Evolutionary conservation across 129 eudicot genomes (phyloP).

Genomic region (Pittosporum tobira): DNA sequence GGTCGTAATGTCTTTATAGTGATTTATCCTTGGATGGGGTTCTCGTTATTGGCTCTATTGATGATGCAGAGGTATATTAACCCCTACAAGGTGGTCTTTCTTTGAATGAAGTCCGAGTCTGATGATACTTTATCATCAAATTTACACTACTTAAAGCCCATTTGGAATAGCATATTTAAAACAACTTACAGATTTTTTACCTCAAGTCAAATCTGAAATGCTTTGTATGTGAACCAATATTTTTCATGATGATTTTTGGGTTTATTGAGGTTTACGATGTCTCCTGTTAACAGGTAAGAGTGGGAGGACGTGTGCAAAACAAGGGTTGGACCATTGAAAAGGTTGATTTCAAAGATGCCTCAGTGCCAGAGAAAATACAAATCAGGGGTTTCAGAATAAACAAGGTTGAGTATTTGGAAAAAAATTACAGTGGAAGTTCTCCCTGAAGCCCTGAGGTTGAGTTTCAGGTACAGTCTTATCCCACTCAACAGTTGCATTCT

Average conservation of each 20-base stretch:
- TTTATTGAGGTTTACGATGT: not conserved
- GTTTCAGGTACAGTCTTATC: not conserved
- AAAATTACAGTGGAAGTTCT: conserved; percentile 35
- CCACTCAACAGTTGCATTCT: too few species aligned
- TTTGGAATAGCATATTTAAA: too few species aligned
- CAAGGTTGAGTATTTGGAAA: conserved; percentile 72
- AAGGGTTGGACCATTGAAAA: conserved; percentile 72
- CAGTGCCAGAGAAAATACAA: conserved; percentile 68
- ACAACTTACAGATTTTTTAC: too few species aligned
- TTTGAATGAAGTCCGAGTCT: not conserved
- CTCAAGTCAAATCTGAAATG: too few species aligned
- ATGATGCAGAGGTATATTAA: conserved; percentile 86
- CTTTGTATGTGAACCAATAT: not conserved
- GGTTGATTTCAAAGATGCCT: conserved; percentile 55
- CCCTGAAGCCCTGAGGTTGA: conserved; percentile 38
- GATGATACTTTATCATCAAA: not conserved
- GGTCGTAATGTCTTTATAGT: conserved; percentile 48
- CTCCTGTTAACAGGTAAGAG: conserved; percentile 49
- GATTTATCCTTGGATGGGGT: conserved; percentile 85
- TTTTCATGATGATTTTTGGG: not conserved
- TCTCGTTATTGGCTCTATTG: conserved; percentile 55
- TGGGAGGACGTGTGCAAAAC: conserved; percentile 60
- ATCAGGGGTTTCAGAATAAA: conserved; percentile 77
- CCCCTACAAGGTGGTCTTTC: not conserved
- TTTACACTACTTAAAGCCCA: not conserved